Conservation (phyloP, 169 alveolate species). For the Condylostoma magnum region DNA sequence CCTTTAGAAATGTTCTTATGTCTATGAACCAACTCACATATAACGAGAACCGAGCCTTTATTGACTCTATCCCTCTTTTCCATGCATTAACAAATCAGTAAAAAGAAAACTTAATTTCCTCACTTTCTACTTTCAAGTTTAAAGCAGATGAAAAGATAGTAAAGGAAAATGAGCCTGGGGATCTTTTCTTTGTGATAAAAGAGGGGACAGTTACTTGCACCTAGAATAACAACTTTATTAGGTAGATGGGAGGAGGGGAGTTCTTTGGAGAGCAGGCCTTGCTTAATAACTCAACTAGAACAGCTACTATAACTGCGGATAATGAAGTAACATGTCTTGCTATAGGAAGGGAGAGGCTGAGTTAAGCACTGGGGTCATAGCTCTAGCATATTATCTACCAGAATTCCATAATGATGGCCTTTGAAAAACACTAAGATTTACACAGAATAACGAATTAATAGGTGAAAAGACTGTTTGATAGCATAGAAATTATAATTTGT, state of each 20-base stretch:
- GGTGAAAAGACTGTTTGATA: too few species aligned
- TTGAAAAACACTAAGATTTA: too few species aligned
- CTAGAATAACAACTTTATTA: slow-evolving; percentile 37
- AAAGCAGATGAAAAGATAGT: slow-evolving; percentile 41
- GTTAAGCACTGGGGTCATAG: slow-evolving; percentile 40
- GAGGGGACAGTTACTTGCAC: slow-evolving; percentile 50
- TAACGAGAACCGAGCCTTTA: slow-evolving; percentile 8
- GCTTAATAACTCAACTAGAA: slow-evolving; percentile 76
- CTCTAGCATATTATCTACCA: slow-evolving; percentile 24
- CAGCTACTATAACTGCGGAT: slow-evolving; percentile 75
- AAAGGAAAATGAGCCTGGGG: slow-evolving; percentile 59
- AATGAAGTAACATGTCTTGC: slow-evolving; percentile 50
- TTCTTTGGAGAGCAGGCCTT: slow-evolving; percentile 78
- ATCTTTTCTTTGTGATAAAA: slow-evolving; percentile 45
- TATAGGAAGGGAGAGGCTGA: slow-evolving; percentile 43
- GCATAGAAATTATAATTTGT: too few species aligned
- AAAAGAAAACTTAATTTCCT: slow-evolving; percentile 41
- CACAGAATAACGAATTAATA: too few species aligned
- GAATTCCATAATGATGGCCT: slow-evolving; percentile 2
- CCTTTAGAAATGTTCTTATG: slow-evolving; percentile 72
- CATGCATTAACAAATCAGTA: neutral
- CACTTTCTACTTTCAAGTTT: slow-evolving; percentile 34
- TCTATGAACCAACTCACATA: slow-evolving; percentile 21
- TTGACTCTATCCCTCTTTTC: slow-evolving; percentile 17
- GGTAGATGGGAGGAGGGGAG: slow-evolving; percentile 42